Conservation (phyloP, 768 basidiomycete genomes). For the Leccinum subgranulosum region DNA sequence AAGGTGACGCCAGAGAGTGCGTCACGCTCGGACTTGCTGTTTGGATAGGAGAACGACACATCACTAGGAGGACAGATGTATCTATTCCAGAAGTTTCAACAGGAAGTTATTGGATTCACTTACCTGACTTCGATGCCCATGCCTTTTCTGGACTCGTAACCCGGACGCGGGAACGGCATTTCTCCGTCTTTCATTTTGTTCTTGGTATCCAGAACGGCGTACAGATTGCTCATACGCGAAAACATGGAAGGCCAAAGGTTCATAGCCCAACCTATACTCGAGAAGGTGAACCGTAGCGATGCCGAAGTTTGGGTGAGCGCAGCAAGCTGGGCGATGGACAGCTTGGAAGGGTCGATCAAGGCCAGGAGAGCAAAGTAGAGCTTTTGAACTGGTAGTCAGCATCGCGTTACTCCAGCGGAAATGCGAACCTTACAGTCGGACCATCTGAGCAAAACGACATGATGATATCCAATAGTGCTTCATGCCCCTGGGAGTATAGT, state of each 20-base stretch:
- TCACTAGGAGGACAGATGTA: constrained; percentile 34
- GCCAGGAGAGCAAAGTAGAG: constrained; percentile 30
- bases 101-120: not conserved
- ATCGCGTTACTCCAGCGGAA: not conserved
- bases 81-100: too few species aligned
- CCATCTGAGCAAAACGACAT: constrained; percentile 11
- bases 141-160: constrained; percentile 9
- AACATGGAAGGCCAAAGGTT: constrained; percentile 11
- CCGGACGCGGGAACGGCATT: constrained; percentile 21
- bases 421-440: constrained; percentile 14
- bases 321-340: constrained; percentile 32
- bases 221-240: constrained; percentile 23
- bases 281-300: constrained; percentile 23
- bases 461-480: constrained; percentile 6
- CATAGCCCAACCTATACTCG: constrained; percentile 5
- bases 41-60: constrained; percentile 53
- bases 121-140: constrained; percentile 22
- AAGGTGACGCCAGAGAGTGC: constrained; percentile 29
- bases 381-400: not conserved
- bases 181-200: constrained; percentile 29
- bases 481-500: constrained; percentile 4
- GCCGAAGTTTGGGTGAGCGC: constrained; percentile 26
- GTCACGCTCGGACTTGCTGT: constrained; percentile 22
- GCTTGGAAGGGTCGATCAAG: constrained; percentile 20
- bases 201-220: constrained; percentile 16